Base-by-base conservation (phyloP, 2,329 filamentous ascomycete genomes). In the Colletotrichum plurivorum region DNA sequence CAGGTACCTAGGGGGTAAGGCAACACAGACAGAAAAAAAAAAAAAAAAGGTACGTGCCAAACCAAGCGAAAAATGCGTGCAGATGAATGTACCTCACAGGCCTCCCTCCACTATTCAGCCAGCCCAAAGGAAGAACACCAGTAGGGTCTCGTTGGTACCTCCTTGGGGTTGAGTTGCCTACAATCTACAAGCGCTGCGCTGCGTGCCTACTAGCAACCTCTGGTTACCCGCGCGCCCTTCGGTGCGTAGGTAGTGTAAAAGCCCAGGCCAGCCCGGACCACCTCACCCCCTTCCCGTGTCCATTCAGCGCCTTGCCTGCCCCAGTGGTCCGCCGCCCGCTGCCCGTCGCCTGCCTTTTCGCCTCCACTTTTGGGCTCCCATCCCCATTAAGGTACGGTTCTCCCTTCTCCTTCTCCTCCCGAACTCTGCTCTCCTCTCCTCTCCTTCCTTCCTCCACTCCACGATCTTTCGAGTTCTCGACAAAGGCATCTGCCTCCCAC, bases 351-450 rank as follows among this genome's bases (percentile, higher is more conserved):
- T 71, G 48, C 63, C 63, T 64, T 63, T 56, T 69, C 69, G 66
- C 65, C 69, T 65, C 69, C 65, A 69, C 65, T 64, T 69, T 36
- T 69, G 66, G 65, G 69, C 69, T 69, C 69, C 59, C 59, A 71
- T 63, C 59, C 59, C 64, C 60, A 59, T 64, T 65, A 71, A 69
- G 69, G 66, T 69, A 66, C 46, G 63, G 52, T 63, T 68, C 43
- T 63, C 64, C 67, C 67, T 46, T 70, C 54, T 52, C 58, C 46
- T 57, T 56, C 52, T 48, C 52, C 41, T 46, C 45, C 49, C 25
- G 16, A 48, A 15, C 60, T 63, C 18, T 46, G 25, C 25, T 31
- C 57, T 41, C 25, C 39, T 25, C 52, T 67, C 36, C 58, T 67
- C 58, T 58, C 53, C 31, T 36, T 67, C 36, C 61, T 43, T 70